These are phyloP conservation scores for Jatropha podagrica DNA, from an alignment of 441 rosid species.

Conservation along the genomic window DNA sequence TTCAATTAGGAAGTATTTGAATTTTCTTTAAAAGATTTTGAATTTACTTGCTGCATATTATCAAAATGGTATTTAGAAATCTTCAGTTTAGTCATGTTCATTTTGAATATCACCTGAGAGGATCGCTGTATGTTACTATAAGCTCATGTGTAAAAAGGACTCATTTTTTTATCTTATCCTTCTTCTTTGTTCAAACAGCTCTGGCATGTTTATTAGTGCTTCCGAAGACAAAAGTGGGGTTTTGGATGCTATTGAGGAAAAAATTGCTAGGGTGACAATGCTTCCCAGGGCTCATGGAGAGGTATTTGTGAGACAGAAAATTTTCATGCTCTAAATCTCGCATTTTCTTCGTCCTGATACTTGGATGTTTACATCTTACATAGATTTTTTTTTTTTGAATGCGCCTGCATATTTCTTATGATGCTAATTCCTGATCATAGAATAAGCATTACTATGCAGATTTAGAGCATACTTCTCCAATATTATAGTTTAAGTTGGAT, in stretches of 20 bases:
- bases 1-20: not conserved
- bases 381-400: too few relatives aligned
- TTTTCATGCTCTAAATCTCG: not conserved
- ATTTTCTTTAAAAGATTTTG: not conserved
- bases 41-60: not conserved
- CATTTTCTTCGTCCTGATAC: not conserved
- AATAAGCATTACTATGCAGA: not conserved
- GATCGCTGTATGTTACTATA: too few relatives aligned
- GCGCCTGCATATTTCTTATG: too few relatives aligned
- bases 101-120: too few relatives aligned
- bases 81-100: not conserved
- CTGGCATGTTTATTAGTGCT: slow-evolving; percentile 54
- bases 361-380: too few relatives aligned
- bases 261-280: slow-evolving; percentile 60
- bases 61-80: not conserved
- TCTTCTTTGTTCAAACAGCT: slow-evolving; percentile 36
- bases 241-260: slow-evolving; percentile 56
- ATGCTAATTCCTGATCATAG: not conserved
- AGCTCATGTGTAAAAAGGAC: too few relatives aligned
- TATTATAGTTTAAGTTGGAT: too few relatives aligned
- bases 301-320: slow-evolving; percentile 30
- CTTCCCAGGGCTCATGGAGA: slow-evolving; percentile 53
- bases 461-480: too few relatives aligned
- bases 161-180: not conserved
- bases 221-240: slow-evolving; percentile 49